Percentiles rank a stretch among this genome's conserved stretches.
phyloP scores from a whole-genome alignment of 2,329 filamentous ascomycete genomes.

The Sporothrix curviconia region DNA sequence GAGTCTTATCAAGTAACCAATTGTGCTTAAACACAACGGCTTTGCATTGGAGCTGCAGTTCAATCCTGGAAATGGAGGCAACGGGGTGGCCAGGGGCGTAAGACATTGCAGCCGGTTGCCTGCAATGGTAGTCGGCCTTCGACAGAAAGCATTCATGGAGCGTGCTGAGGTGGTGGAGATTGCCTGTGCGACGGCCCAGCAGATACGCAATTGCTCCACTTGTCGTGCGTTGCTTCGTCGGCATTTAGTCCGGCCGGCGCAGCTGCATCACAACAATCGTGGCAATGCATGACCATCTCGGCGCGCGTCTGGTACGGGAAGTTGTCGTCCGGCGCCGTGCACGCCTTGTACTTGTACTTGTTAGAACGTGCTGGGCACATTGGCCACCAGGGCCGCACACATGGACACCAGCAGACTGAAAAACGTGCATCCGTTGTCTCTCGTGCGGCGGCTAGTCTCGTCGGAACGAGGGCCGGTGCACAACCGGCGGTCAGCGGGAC shows the following conservation, averaged over 20 bases:
- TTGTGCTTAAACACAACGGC: background rate
- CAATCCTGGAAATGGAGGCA: background rate
- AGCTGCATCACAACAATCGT: background rate
- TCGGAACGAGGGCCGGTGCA: background rate
- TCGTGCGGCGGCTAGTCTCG: background rate
- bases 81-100: background rate
- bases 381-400: background rate
- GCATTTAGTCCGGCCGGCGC: background rate
- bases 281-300: background rate
- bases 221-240: background rate
- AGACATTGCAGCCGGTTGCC: too few species aligned
- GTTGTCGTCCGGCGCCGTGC: background rate
- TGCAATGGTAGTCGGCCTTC: background rate
- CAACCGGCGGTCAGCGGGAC: background rate
- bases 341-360: too few species aligned
- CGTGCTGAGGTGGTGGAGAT: background rate
- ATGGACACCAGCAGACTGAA: background rate
- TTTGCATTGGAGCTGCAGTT: background rate
- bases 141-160: background rate
- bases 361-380: background rate
- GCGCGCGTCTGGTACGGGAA: background rate
- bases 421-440: background rate
- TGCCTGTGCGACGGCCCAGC: background rate
- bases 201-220: background rate
- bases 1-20: background rate